Evolutionary conservation across 2,329 filamentous ascomycete genomes (phyloP), one percentile per base, ranked within the genome.

Genomic region (Clonostachys rhizophaga): DNA sequence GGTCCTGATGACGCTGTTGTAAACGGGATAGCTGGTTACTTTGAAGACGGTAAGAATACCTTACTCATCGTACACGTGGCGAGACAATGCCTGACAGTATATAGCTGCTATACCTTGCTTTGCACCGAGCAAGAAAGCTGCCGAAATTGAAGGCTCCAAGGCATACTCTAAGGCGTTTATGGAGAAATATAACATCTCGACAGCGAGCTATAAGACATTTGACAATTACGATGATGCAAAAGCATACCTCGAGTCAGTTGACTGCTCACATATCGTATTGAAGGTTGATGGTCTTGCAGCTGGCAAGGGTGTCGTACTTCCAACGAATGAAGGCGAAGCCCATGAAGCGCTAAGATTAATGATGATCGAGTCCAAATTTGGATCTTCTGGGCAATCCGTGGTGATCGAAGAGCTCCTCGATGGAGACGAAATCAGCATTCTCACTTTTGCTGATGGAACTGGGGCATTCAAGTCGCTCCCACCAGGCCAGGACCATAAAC

Each of bases 141-240:
- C 87, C 10, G 73, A 76, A 36, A 83, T 91, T 76, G 87, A 91
- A 61, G 87, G 87, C 39, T 87, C 83, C 56, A 91, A 91, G 66
- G 80, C 85, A 2, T 91, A 87, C 60, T 83, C 84, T 37, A 91
- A 91, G 59, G 83, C 88, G 58, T 91, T 91, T 59, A 91, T 91
- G 87, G 76, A 80, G 58, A 75, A 77, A 41, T 75, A 89, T 62
- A 74, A 72, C 50, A 91, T 91, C 52, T 86, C 87, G 16, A 91
- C 87, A 0, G 88, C 88, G 11, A 73, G 73, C 35, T 89, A 89
- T 62, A 72, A 75, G 55, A 89, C 85, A 63, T 91, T 91, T 62
- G 74, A 69, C 53, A 67, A 77, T 46, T 83, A 83, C 60, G 74
- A 81, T 45, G 62, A 71, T 5, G 84, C 85, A 2, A 69, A 66